Conservation (phyloP, 2,329 filamentous ascomycete species). For the Claviceps maximensis region DNA sequence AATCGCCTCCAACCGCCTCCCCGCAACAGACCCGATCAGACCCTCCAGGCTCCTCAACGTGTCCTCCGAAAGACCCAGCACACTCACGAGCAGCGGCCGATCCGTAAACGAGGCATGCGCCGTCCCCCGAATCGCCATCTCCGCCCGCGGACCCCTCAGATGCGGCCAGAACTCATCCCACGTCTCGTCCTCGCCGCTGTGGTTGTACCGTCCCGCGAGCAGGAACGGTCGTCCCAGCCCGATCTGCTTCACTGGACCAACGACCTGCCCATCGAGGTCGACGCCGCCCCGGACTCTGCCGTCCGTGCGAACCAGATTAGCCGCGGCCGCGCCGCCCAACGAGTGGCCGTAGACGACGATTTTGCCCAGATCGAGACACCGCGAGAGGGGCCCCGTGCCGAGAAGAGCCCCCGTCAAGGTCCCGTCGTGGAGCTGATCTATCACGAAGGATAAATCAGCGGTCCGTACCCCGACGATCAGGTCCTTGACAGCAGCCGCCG, state of each 20-base stretch:
- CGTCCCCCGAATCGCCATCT: constrained; percentile 14
- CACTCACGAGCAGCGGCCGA: constrained; percentile 14
- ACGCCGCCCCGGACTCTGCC: constrained; percentile 21
- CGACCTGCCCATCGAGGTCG: constrained; percentile 27
- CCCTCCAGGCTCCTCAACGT: constrained; percentile 2
- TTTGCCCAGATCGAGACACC: constrained; percentile 11
- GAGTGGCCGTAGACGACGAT: constrained; percentile 24
- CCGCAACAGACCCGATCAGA: constrained; percentile 9
- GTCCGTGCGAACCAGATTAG: constrained; percentile 5
- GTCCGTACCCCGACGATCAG: constrained; percentile 13
- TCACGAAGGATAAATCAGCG: constrained; percentile 24
- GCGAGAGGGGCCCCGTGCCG: constrained; percentile 8
- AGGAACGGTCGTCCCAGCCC: constrained; percentile 15
- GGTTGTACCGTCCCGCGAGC: constrained; percentile 16
- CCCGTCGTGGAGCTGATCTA: constrained; percentile 16
- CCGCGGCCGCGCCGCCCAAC: constrained; percentile 24
- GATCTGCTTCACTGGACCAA: constrained; percentile 10
- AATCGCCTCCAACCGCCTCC: constrained; percentile 8
- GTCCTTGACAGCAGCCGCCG: constrained; percentile 6
- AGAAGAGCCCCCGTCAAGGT: constrained; percentile 9
- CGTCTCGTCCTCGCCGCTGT: constrained; percentile 16
- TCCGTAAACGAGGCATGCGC: constrained; percentile 21
- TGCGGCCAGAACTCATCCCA: constrained; percentile 19
- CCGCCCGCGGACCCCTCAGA: constrained; percentile 14
- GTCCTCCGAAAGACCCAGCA: constrained; percentile 10